Percentiles rank a stretch among this genome's conserved stretches.
Conservation (phyloP, 306 rosid species). For the Prunus kanzakura region DNA sequence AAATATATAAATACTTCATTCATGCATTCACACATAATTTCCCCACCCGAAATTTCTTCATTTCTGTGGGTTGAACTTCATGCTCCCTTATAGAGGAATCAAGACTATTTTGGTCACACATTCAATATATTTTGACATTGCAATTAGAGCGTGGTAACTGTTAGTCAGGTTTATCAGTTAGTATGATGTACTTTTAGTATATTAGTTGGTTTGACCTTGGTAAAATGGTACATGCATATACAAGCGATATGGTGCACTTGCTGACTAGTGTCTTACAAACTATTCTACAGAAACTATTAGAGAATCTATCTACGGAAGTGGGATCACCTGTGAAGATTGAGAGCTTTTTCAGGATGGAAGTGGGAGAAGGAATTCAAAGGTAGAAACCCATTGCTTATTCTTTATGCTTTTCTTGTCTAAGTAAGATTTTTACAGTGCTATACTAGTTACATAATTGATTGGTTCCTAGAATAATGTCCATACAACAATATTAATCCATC, state of each 20-base stretch:
- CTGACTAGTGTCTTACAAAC: slow-evolving; percentile 21
- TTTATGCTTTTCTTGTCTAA: neutral
- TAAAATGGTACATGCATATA: neutral
- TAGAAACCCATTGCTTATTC: slow-evolving; percentile 18
- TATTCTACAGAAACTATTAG: slow-evolving; percentile 52
- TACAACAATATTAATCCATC: neutral
- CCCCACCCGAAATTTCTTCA: neutral
- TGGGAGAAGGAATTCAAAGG: slow-evolving; percentile 93
- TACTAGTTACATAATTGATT: neutral
- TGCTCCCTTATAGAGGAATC: neutral
- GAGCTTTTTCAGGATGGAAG: slow-evolving; percentile 84
- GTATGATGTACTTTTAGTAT: neutral
- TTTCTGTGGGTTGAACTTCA: neutral
- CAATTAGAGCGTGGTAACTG: neutral
- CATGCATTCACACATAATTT: neutral
- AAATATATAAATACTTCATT: neutral
- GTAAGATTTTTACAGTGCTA: neutral
- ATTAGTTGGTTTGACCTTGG: neutral
- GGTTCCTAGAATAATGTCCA: neutral
- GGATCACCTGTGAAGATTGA: slow-evolving; percentile 79
- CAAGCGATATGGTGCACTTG: neutral
- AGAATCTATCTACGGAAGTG: slow-evolving; percentile 75
- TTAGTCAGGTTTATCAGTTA: neutral
- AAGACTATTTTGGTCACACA: neutral
- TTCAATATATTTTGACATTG: neutral